Base-by-base conservation (phyloP, 805 yeast species). In the Ogataea trehaloabstinens region DNA sequence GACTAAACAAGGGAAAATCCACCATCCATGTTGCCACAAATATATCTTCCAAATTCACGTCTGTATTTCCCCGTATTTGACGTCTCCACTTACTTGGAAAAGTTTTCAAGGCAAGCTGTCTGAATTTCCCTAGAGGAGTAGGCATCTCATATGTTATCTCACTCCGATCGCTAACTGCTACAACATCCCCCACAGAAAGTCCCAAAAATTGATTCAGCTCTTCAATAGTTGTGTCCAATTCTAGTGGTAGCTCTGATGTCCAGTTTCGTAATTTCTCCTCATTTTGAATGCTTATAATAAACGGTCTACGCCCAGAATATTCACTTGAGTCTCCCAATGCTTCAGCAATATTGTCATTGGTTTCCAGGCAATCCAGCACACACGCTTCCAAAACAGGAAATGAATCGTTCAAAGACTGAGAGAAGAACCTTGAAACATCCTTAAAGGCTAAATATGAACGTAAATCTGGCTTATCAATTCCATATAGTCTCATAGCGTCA, bases 401-500 rank as follows among this genome's bases (percentile, higher is more conserved):
- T 19, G 73, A 60, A 5, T 66, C 58, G 12, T 53, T 52, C 2
- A 68, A 56, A 16, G 45, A 47, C 0, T 44, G 55, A 17, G 73
- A 70, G 27, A 59, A 60, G 39, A 52, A 67, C 4, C 57, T 59
- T 1, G 74, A 61, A n/a, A 88, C 46, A 38, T 76, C 70, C 1
- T 52, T 41, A 29, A 88, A 74, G 24, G 68, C 56, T 22, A 87
- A 47, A 1, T 65, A 55, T 0, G 85, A 82, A 44, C 97, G 71
- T 47, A 93, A 63, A 60, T 93, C 98, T 0, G 99, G 99, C 59
- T 93, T 93, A 58, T 93, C 99, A 36, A 90, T 85, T 12, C 99
- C 99, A 55, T 79, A 93, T 15, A 63, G 68, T 2, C 75, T 56
- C 60, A 93, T 69, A 0, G 88, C 96, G 3, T 85, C 82, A 0